phyloP scores from a whole-genome alignment of 129 eudicot species.

The Helichrysum umbraculigerum region DNA sequence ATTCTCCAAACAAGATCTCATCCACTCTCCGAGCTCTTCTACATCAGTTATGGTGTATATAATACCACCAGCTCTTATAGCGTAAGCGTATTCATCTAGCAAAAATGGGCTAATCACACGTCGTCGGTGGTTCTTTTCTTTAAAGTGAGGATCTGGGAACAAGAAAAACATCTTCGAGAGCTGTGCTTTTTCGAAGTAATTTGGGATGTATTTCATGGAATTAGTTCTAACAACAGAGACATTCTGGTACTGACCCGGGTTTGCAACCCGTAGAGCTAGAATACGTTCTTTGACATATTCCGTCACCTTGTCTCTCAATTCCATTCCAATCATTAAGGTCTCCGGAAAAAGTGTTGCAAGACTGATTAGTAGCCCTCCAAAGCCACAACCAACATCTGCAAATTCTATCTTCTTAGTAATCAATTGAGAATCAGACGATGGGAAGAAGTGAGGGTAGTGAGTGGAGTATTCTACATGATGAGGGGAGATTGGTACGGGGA shows the following conservation, averaged over 20 bases:
- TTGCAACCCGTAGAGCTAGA: slow-evolving; percentile 58
- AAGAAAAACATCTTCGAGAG: slow-evolving; percentile 88
- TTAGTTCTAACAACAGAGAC: slow-evolving; percentile 86
- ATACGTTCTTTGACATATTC: slow-evolving; percentile 93
- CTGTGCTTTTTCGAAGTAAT: slow-evolving; percentile 81
- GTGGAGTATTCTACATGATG: slow-evolving; percentile 59
- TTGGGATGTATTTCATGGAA: slow-evolving; percentile 96
- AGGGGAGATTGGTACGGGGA: slow-evolving; percentile 85
- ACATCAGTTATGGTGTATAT: slow-evolving; percentile 95
- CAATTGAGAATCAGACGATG: slow-evolving; percentile 30
- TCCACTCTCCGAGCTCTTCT: slow-evolving; percentile 98
- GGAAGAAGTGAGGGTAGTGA: slow-evolving; percentile 70
- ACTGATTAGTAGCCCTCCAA: slow-evolving; percentile 84
- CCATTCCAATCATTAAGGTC: slow-evolving; percentile 92
- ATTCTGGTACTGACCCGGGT: slow-evolving; percentile 81
- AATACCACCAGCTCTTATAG: slow-evolving; percentile 71
- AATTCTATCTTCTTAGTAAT: slow-evolving; percentile 65
- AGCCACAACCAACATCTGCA: slow-evolving; percentile 95
- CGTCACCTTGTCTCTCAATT: slow-evolving; percentile 87
- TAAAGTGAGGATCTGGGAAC: slow-evolving; percentile 96
- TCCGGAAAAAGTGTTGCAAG: slow-evolving; percentile 86
- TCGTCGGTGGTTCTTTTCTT: slow-evolving; percentile 93
- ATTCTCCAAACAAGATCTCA: slow-evolving; percentile 72
- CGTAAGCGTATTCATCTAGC: slow-evolving; percentile 91
- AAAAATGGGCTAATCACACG: slow-evolving; percentile 83